Conservation (phyloP, 169 alveolate species). For the Babesia ovata region DNA sequence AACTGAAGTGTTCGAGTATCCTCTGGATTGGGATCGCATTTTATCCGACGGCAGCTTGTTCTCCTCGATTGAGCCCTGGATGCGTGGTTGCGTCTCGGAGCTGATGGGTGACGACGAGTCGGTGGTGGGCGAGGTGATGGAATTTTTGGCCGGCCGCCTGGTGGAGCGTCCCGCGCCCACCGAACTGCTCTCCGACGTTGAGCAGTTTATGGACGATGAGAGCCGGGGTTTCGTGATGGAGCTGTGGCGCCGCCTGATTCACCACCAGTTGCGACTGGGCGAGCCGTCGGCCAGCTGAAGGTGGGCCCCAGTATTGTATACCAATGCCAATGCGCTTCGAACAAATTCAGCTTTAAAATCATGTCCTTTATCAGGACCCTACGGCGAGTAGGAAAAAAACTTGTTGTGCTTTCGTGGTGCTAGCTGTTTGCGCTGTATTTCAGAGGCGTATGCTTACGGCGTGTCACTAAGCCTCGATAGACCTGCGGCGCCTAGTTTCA, state of each 20-base stretch:
- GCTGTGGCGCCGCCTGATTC: slow-evolving; percentile 78
- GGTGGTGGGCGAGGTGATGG: slow-evolving; percentile 74
- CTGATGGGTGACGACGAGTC: slow-evolving; percentile 84
- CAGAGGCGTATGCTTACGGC: no score
- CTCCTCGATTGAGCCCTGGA: slow-evolving; percentile 80
- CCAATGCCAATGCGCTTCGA: no score
- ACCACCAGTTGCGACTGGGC: slow-evolving; percentile 52
- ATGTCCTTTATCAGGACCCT: no score
- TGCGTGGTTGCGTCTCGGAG: slow-evolving; percentile 74
- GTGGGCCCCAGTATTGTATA: not conserved
- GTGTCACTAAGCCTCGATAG: no score
- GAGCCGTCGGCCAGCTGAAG: slow-evolving; percentile 6
- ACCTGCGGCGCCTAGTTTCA: not conserved
- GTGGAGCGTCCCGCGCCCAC: slow-evolving; percentile 73
- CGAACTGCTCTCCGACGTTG: slow-evolving; percentile 78
- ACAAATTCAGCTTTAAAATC: no score
- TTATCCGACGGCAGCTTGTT: slow-evolving; percentile 59
- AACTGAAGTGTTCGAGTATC: slow-evolving; percentile 68
- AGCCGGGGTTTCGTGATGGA: slow-evolving; percentile 78
- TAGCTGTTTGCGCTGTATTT: no score
- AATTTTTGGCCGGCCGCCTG: slow-evolving; percentile 69
- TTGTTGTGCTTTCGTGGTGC: no score
- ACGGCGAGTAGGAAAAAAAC: no score
- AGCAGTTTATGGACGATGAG: slow-evolving; percentile 81
- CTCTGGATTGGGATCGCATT: slow-evolving; percentile 74